Base-by-base conservation (phyloP, 2,329 filamentous ascomycete species). In the Parastagonospora avenae region DNA sequence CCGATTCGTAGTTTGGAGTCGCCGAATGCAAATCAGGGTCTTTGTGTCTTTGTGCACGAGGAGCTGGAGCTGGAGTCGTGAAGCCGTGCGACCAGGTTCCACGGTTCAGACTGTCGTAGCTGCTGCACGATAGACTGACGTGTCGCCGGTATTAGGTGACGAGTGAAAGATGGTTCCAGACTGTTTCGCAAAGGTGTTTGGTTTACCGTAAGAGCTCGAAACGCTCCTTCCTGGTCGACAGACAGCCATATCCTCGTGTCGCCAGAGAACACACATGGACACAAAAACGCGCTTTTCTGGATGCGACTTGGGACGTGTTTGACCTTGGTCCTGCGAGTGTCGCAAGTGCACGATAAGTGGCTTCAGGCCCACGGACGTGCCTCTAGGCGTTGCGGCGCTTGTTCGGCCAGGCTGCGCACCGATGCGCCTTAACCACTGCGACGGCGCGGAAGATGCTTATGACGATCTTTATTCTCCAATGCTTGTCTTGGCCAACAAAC, bases 301-400 rank as follows among this genome's bases (percentile, higher is more conserved):
- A 47, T 51, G 51, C 48, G 46, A 54, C 51, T 42, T 19, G 32
- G 41, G 44, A 14, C 12, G 28, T 46, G 53, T 56, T 56, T 56
- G 53, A 53, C 49, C 44, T 35, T 55, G 51, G 48, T 42, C 45
- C 43, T 49, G 32, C 39, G n/a, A 10, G 11, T 27, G 43, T 31
- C 35, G 37, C 15, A 7, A 16, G 10, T 11, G 10, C 8, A 11
- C 37, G 24, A 39, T 19, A 5, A 24, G 19, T 24, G 19, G 19
- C 19, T 24, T 24, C 19, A 24, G 19, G 19, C 19, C 19, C 19
- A 24, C 19, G 19, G 19, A 24, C 19, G 19, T 24, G 19, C 19
- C 30, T 32, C 30, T 32, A 32, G 30, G n/a, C 30, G 3, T 24
- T 24, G 19, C 19, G 19, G 19, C 19, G 19, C 19, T 24, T 24